Evolutionary conservation across 2,329 filamentous ascomycete genomes (phyloP).

Genomic region (Exophiala viscosa): DNA sequence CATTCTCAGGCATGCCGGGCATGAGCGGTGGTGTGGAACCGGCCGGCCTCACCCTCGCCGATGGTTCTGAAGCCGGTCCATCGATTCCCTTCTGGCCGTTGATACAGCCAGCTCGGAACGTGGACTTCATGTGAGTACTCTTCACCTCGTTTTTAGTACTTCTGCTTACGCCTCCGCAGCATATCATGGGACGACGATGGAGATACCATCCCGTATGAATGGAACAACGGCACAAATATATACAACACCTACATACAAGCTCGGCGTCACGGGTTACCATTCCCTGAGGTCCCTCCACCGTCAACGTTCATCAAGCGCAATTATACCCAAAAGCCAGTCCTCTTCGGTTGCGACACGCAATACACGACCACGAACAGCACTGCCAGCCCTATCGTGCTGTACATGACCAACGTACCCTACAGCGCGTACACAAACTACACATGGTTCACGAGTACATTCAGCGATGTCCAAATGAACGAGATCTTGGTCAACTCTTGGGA

Average conservation of each 20-base stretch:
- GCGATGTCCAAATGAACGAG: conserved; percentile 2
- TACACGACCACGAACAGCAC: conserved; percentile 8
- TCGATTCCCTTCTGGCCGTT: conserved; percentile 22
- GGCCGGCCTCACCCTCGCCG: conserved; percentile 28
- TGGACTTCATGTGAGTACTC: conserved; percentile 15
- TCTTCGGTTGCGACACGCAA: conserved; percentile 29
- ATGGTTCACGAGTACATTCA: conserved; percentile 4
- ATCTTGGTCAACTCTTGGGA: conserved; percentile 24
- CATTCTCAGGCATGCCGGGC: conserved; percentile 10
- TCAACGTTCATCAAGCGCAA: conserved; percentile 25
- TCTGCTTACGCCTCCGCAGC: neutral
- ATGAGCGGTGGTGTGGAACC: neutral
- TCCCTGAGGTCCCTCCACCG: conserved; percentile 12
- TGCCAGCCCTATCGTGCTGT: conserved; percentile 25
- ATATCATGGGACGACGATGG: conserved; percentile 11
- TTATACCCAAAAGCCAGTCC: conserved; percentile 23
- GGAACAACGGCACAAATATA: conserved; percentile 18
- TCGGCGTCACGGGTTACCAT: conserved; percentile 6
- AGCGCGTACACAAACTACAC: conserved; percentile 24
- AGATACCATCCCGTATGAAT: conserved; percentile 6
- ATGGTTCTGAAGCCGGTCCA: conserved; percentile 34
- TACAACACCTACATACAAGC: conserved; percentile 15
- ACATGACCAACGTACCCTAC: conserved; percentile 28
- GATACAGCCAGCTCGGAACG: conserved; percentile 9
- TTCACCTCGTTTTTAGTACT: neutral